Percentiles rank a stretch among this genome's conserved stretches.
These are phyloP conservation scores for Coemansia asiatica DNA, from an alignment of 192 early-diverging fungal genomes.

Conservation along the genomic window DNA sequence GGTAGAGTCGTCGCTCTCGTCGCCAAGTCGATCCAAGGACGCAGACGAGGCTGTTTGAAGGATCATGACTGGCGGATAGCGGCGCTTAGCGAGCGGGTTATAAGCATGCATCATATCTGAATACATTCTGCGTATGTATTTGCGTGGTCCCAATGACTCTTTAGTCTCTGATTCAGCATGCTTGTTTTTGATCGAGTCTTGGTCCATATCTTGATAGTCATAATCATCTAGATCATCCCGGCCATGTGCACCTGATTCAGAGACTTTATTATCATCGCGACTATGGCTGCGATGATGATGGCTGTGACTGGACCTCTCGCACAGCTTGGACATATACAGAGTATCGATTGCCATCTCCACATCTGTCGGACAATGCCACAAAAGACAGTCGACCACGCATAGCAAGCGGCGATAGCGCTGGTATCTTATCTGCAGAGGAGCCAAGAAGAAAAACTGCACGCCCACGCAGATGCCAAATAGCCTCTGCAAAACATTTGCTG, in stretches of 20 bases:
- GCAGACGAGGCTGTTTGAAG: conserved; percentile 52
- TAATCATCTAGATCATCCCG: neutral
- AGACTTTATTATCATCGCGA: neutral
- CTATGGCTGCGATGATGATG: neutral
- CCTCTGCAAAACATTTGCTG: conserved; percentile 32
- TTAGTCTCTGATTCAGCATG: neutral
- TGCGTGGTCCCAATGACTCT: neutral
- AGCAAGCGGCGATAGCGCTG: conserved; percentile 50
- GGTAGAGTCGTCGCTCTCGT: conserved; percentile 17
- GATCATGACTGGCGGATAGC: conserved; percentile 35
- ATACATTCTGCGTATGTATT: conserved; percentile 17
- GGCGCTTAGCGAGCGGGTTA: conserved; percentile 26
- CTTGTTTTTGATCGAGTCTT: neutral
- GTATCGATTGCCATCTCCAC: conserved; percentile 47
- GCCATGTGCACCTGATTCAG: neutral
- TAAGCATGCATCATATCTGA: conserved; percentile 36
- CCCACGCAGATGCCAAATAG: conserved; percentile 41
- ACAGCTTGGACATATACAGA: conserved; percentile 23
- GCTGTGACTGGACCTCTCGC: neutral
- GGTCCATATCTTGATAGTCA: neutral
- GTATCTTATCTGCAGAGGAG: conserved; percentile 50
- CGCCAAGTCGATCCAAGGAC: conserved; percentile 43
- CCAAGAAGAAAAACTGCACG: conserved; percentile 54
- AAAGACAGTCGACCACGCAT: conserved; percentile 45
- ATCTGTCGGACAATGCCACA: conserved; percentile 55